Evolutionary conservation across 495 filamentous ascomycete genomes (phyloP), one percentile per base, ranked within the genome.

Genomic region (Annulohypoxylon maeteangense): DNA sequence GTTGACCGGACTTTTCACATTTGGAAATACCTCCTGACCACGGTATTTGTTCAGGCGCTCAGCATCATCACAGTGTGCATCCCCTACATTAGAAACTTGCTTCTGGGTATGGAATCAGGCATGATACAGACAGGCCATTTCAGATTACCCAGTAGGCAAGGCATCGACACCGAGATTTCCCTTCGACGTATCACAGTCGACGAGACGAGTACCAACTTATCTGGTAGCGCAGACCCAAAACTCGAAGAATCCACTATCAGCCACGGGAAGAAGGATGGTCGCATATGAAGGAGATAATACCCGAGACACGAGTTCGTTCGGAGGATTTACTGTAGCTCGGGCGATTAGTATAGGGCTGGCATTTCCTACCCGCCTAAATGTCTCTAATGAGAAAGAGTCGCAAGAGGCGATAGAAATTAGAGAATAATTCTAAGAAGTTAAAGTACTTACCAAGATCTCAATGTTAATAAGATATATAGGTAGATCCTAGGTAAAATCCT

Each of bases 101-200:
- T 51, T 51, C 47, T 51, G 22, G 25, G 47, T 29, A 51, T 51
- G 47, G 47, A 51, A 22, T 51, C 47, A n/a, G 47, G 47, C 25
- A 51, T 51, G 20, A 25, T 51, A 27, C 47, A 51, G 22, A 51
- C 47, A 0, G 47, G 47, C 12, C 47, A 51, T 12, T 51, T 27
- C 20, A 51, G 47, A 51, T 25, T 51, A 12, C 47, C 47, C n/a
- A 51, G 47, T 8, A 27, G 47, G 12, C 47, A 29, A 12, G 22
- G 20, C 22, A 25, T 22, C 25, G 47, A 51, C 2, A 51, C 22
- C 8, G 18, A 11, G 7, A 29, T 51, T 51, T 3, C 25, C 22
- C 47, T 51, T 27, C 47, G 14, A 5, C 18, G 6, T 12, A 51
- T 51, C 22, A 27, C 47, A 14, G 22, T 51, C n/a, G 11, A 3